phyloP scores from a whole-genome alignment of 192 early-diverging fungal genomes.

The Jimgerdemannia lactiflua region DNA sequence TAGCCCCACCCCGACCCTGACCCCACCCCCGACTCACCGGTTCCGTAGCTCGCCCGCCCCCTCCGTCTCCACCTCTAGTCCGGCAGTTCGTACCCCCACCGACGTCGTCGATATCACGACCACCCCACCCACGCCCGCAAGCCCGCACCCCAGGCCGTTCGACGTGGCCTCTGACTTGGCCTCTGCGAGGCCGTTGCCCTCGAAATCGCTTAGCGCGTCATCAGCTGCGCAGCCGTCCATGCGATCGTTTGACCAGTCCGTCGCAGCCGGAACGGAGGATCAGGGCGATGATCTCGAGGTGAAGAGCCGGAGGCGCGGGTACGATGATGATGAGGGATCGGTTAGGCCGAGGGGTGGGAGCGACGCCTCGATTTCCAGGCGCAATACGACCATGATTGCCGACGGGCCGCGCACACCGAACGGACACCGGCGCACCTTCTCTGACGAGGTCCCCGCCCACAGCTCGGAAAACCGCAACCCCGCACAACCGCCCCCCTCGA shows the following conservation, averaged over 20 bases:
- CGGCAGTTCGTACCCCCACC: not conserved
- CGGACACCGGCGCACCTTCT: not conserved
- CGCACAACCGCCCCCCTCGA: not conserved
- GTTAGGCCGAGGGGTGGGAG: not conserved
- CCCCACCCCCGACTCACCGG: no score
- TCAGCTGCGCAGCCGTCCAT: not conserved
- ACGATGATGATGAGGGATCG: not conserved
- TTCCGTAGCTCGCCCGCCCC: no score
- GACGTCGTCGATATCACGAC: not conserved
- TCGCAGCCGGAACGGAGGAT: not conserved
- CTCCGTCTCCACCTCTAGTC: not conserved
- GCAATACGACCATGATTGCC: not conserved
- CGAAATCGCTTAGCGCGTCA: not conserved
- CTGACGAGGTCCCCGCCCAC: not conserved
- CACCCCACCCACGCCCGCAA: not conserved
- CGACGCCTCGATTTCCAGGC: not conserved
- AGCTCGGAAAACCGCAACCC: not conserved
- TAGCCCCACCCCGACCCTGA: no score
- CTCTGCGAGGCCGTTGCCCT: not conserved
- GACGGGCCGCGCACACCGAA: not conserved
- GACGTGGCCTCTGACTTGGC: not conserved
- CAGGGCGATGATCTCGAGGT: not conserved
- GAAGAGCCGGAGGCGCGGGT: not conserved
- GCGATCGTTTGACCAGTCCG: not conserved
- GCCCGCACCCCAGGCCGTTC: not conserved